phyloP scores from a whole-genome alignment of 1,284 basidiomycete genomes.

The Papiliotrema terrestris region DNA sequence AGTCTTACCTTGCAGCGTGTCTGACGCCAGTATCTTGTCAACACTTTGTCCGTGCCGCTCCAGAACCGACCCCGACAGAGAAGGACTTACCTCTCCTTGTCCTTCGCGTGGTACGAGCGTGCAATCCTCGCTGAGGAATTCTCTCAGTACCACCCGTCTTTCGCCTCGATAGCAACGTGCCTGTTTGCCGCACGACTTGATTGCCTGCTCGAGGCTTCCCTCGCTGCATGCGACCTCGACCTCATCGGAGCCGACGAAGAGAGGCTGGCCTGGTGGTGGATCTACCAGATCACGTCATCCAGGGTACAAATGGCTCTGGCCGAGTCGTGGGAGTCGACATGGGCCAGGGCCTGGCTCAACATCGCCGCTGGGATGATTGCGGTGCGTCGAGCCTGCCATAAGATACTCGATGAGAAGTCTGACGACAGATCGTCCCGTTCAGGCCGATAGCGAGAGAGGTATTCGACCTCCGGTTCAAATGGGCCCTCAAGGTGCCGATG shows the following conservation, averaged over 20 bases:
- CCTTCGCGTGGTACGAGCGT: slow-evolving; percentile 30
- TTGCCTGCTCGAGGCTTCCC: slow-evolving; percentile 30
- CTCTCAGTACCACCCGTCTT: not conserved
- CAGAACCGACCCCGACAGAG: slow-evolving; percentile 31
- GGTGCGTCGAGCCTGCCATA: slow-evolving; percentile 17
- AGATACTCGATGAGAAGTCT: not conserved
- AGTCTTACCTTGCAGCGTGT: slow-evolving; percentile 4
- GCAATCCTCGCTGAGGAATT: slow-evolving; percentile 18
- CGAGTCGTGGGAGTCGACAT: slow-evolving; percentile 16
- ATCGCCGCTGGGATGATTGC: slow-evolving; percentile 24
- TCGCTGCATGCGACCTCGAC: slow-evolving; percentile 23
- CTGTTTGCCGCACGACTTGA: slow-evolving; percentile 30
- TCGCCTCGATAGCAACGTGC: slow-evolving; percentile 4
- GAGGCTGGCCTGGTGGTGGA: slow-evolving; percentile 38
- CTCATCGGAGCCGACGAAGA: slow-evolving; percentile 24
- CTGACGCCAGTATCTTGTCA: slow-evolving; percentile 10
- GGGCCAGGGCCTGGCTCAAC: slow-evolving; percentile 22
- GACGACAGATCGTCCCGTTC: not conserved
- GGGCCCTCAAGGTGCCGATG: slow-evolving; percentile 11
- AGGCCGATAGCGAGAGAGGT: not conserved
- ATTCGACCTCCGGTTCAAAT: slow-evolving; percentile 22
- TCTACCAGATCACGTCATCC: slow-evolving; percentile 11
- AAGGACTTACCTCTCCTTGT: slow-evolving; percentile 20
- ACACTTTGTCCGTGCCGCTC: slow-evolving; percentile 12
- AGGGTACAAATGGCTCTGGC: not conserved